A percentile compares a stretch with the other conserved stretches of the same genome.
Conservation (phyloP, 192 early-diverging fungal species). For the Backusella liffmaniae region DNA sequence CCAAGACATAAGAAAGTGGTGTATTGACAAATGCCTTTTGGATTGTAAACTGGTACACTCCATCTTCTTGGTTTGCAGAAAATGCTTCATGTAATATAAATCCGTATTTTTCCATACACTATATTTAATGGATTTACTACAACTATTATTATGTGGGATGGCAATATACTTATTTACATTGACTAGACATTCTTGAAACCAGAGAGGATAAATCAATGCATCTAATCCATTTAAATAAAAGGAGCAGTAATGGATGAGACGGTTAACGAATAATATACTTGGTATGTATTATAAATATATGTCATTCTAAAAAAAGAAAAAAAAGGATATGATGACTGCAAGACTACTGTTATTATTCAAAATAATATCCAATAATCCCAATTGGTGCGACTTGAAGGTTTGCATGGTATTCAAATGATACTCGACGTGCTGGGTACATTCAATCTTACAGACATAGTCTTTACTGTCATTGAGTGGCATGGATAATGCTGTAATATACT, state of each 20-base stretch:
- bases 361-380: background rate
- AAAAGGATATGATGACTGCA: background rate
- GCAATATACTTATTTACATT: background rate
- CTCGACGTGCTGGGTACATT: background rate
- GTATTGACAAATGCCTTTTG: background rate
- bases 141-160: background rate
- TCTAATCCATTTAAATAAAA: background rate
- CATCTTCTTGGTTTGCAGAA: background rate
- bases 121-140: background rate
- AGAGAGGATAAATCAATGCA: background rate
- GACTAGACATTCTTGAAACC: background rate
- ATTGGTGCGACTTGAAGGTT: background rate
- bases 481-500: background rate
- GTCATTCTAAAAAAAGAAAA: background rate
- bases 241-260: background rate
- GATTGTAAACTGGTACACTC: background rate
- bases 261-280: background rate
- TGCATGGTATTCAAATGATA: background rate
- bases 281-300: background rate
- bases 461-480: background rate
- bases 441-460: background rate
- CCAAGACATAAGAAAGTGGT: background rate
- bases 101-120: background rate
- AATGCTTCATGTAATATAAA: background rate
- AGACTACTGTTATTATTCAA: background rate